Evolutionary conservation across 768 basidiomycete genomes (phyloP).

Genomic region (Boletus rubescentipes): DNA sequence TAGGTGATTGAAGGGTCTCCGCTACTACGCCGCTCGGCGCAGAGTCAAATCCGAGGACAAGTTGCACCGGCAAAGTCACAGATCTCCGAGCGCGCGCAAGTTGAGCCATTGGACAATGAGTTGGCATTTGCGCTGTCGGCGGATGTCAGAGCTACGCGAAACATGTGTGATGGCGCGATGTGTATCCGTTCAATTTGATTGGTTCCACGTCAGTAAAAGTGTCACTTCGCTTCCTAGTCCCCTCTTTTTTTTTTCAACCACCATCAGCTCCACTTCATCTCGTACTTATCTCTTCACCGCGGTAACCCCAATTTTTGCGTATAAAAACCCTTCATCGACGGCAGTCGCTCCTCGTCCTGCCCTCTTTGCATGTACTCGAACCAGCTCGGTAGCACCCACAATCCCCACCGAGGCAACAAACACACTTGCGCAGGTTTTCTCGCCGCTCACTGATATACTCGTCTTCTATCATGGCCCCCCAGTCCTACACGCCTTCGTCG

Average conservation of each 20-base stretch:
- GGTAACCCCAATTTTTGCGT: constrained; percentile 23
- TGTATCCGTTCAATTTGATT: constrained; percentile 6
- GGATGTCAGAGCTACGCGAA: background rate
- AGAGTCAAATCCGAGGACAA: no score
- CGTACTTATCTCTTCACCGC: background rate
- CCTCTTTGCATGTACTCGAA: constrained; percentile 90
- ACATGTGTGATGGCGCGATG: background rate
- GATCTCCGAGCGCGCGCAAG: no score
- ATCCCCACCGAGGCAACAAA: constrained; percentile 82
- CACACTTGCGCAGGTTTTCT: constrained; percentile 76
- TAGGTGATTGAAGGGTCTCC: no score
- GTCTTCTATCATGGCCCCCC: constrained; percentile 49
- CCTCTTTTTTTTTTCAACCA: constrained; percentile 22
- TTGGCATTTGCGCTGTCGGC: background rate
- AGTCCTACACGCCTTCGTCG: constrained; percentile 45
- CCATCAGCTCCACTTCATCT: constrained; percentile 3
- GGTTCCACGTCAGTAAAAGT: constrained; percentile 7
- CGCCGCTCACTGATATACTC: constrained; percentile 40
- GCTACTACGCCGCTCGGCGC: no score
- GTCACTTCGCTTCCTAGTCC: constrained; percentile 10
- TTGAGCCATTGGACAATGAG: background rate
- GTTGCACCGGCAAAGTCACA: no score
- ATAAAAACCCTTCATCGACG: constrained; percentile 25
- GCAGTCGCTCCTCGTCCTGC: constrained; percentile 27
- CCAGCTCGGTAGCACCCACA: constrained; percentile 87